A percentile compares a stretch with the other conserved stretches of the same genome.
Evolutionary conservation across 2,329 filamentous ascomycete genomes (phyloP).

Genomic region (Stachybotrys chartarum): DNA sequence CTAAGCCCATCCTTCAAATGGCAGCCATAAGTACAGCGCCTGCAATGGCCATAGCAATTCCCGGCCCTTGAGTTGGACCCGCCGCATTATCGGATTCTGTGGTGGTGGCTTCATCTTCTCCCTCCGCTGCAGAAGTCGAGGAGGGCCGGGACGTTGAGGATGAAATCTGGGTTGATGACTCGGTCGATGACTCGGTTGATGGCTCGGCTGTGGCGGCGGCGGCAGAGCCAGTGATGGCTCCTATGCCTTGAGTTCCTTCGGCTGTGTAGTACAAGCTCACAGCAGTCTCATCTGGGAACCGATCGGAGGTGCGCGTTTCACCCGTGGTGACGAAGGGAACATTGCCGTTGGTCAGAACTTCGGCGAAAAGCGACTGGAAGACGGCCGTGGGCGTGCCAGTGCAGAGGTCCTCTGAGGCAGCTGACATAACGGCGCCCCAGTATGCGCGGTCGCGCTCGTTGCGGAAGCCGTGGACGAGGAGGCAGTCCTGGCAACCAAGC

Average conservation of each 20-base stretch:
- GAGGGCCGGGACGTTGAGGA: neutral
- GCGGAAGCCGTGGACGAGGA: slow-evolving; percentile 31
- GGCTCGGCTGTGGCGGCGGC: slow-evolving; percentile 24
- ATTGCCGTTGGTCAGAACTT: slow-evolving; percentile 13
- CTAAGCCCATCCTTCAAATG: slow-evolving; percentile 10
- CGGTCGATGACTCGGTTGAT: slow-evolving; percentile 5
- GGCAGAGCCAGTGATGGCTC: slow-evolving; percentile 33
- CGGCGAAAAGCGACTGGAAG: slow-evolving; percentile 26
- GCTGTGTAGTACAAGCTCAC: slow-evolving; percentile 35
- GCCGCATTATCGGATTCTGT: slow-evolving; percentile 12
- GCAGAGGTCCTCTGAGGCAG: slow-evolving; percentile 27
- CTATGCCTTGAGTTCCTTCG: slow-evolving; percentile 27
- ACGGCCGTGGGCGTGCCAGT: slow-evolving; percentile 27
- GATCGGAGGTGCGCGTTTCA: slow-evolving; percentile 22
- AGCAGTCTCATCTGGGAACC: slow-evolving; percentile 26
- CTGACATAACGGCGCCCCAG: slow-evolving; percentile 25
- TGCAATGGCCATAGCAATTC: slow-evolving; percentile 15
- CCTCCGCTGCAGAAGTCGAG: neutral
- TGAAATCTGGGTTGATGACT: neutral
- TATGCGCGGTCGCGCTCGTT: slow-evolving; percentile 24
- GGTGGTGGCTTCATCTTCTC: neutral
- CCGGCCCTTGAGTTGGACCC: slow-evolving; percentile 15
- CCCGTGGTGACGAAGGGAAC: slow-evolving; percentile 18
- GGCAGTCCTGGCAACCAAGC: slow-evolving; percentile 32
- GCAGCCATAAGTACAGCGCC: slow-evolving; percentile 19